Evolutionary conservation across 225 moss, liverwort and hornwort species (phyloP).

Genomic region (Physcomitrium patens): DNA sequence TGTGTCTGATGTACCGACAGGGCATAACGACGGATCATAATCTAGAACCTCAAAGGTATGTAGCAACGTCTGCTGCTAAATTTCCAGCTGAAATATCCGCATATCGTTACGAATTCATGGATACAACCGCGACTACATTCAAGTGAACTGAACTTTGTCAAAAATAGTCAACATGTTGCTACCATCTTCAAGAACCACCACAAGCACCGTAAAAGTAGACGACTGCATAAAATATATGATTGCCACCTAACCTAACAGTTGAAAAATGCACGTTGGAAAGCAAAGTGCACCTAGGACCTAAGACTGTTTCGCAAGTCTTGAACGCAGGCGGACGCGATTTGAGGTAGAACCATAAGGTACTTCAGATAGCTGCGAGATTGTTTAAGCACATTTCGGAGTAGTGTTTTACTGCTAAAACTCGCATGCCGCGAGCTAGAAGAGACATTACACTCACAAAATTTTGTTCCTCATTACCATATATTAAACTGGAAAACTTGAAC

Average conservation of each 20-base stretch:
- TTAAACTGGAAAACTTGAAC: constrained; percentile 11
- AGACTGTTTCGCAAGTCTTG: background rate
- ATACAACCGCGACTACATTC: background rate
- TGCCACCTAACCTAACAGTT: constrained; percentile 1
- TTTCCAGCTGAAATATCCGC: background rate
- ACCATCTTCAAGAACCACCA: constrained; percentile 13
- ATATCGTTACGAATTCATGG: constrained; percentile 17
- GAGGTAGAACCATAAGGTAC: background rate
- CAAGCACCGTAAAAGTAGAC: constrained; percentile 11
- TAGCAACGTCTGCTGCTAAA: background rate
- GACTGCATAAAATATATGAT: background rate
- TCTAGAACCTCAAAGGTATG: constrained; percentile 12
- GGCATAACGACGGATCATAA: background rate
- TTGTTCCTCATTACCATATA: background rate
- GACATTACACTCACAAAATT: background rate
- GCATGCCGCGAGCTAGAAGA: background rate
- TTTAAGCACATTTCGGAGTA: constrained; percentile 3
- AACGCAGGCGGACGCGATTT: background rate
- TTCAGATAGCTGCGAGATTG: background rate
- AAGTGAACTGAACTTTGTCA: background rate
- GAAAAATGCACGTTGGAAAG: background rate
- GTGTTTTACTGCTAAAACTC: background rate
- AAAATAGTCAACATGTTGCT: background rate
- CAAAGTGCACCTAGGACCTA: constrained; percentile 8
- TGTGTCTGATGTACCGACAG: background rate